phyloP scores from a whole-genome alignment of 257 asterid genomes.

The Nicotiana tabacum region DNA sequence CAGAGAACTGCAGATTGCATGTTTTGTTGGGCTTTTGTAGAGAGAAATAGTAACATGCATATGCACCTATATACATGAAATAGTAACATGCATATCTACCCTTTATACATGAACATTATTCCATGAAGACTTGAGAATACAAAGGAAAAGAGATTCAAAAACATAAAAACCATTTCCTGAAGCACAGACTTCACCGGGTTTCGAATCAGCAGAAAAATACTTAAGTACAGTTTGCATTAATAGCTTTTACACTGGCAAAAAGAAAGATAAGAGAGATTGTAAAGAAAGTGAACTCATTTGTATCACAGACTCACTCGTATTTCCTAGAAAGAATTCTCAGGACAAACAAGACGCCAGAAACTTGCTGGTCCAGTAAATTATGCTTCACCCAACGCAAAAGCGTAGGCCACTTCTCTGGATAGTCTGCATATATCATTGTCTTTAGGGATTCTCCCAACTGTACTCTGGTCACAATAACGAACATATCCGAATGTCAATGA shows the following conservation, averaged over 20 bases:
- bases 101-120: background rate
- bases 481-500: constrained; percentile 8
- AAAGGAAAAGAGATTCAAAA: background rate
- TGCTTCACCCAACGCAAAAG: constrained; percentile 88
- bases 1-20: no score
- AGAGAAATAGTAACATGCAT: background rate
- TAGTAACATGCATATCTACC: background rate
- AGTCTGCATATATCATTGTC: constrained; percentile 78
- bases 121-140: background rate
- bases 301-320: constrained; percentile 71
- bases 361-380: constrained; percentile 80
- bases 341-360: constrained; percentile 82
- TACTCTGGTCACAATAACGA: constrained; percentile 45
- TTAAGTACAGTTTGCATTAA: background rate
- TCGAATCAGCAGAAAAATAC: background rate
- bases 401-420: constrained; percentile 96
- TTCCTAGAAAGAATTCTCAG: constrained; percentile 86
- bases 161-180: background rate
- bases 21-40: no score
- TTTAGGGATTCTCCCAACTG: constrained; percentile 93
- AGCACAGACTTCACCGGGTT: background rate
- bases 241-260: background rate
- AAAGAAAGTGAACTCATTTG: background rate
- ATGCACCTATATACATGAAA: no score
- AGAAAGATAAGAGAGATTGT: background rate